Base-by-base conservation (phyloP, 2,329 filamentous ascomycete species). In the Dactylellina cionopaga region DNA sequence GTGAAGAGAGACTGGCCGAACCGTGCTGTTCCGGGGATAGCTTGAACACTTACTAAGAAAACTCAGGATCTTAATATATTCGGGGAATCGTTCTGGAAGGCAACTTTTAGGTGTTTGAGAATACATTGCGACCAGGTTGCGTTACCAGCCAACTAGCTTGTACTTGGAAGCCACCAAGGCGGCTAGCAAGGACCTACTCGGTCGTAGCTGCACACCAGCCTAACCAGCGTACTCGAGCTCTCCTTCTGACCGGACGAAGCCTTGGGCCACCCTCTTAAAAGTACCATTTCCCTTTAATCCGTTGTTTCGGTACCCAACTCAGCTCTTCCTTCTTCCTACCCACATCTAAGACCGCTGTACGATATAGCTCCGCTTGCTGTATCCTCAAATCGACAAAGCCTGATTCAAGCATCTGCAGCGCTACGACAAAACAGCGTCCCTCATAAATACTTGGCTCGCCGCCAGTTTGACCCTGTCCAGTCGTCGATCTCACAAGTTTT, bases 81-180 rank as follows among this genome's bases (percentile, higher is more conserved):
- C 59, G 68, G 68, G n/a, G 55, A 58, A 65, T 65, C 54, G 59
- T 72, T 72, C 68, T 72, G 68, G 68, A 72, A 72, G 68, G 68
- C 59, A 72, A 65, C 68, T 65, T 72, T 64, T 59, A 65, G 59
- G 59, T 63, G 58, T 63, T 65, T 65, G 59, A 72, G 59, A 60
- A 72, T 59, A 72, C 59, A 47, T 71, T 72, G 68, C 68, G 59
- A 72, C 68, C 68, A 55, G 68, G 68, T 72, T 72, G 59, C 68
- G 68, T 72, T 65, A 72, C 59, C 59, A 65, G 54, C 63, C 37
- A 60, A 68, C 68, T 72, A 72, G 54, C 68, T 65, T 72, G 41
- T 56, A 64, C 59, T 72, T 37, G 59, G 68, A 72, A 72, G 68
- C 59, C 68, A 62, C 68, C 58, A 71, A 71, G 66, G 58, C 65